These are phyloP conservation scores for Colletotrichum camelliae DNA, from an alignment of 2,329 filamentous ascomycete genomes.

Conservation along the genomic window DNA sequence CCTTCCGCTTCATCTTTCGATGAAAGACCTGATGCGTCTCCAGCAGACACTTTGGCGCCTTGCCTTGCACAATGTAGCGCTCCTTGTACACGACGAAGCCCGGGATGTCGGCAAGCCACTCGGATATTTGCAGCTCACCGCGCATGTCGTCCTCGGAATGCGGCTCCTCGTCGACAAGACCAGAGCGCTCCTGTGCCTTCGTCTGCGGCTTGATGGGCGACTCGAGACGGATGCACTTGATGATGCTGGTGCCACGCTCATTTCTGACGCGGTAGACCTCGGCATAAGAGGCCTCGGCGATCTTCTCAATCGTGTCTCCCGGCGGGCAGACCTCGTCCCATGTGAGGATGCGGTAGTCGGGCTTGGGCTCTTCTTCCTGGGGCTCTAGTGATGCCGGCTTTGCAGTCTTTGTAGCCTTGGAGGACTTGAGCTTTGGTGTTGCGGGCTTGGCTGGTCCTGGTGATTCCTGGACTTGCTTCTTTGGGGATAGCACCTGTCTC, in stretches of 20 bases:
- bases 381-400: not conserved
- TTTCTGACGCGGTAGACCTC: conserved; percentile 70
- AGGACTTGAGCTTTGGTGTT: not conserved
- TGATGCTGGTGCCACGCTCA: conserved; percentile 64
- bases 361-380: conserved; percentile 10
- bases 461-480: not conserved
- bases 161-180: conserved; percentile 64
- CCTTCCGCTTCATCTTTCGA: conserved; percentile 56
- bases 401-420: not conserved
- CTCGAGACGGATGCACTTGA: conserved; percentile 66
- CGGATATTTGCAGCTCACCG: conserved; percentile 67
- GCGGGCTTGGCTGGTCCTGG: not conserved
- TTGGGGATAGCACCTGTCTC: not conserved
- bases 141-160: conserved; percentile 59
- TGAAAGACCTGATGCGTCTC: conserved; percentile 67
- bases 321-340: conserved; percentile 65
- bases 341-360: conserved; percentile 47
- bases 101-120: conserved; percentile 67
- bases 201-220: conserved; percentile 65
- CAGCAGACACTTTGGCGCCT: conserved; percentile 56
- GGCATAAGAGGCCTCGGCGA: conserved; percentile 70
- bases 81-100: conserved; percentile 72
- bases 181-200: conserved; percentile 57
- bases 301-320: conserved; percentile 62
- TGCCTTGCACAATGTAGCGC: conserved; percentile 63